Evolutionary conservation across 306 rosid species (phyloP), one percentile per base, ranked within the genome.

Genomic region (Malus asiatica): DNA sequence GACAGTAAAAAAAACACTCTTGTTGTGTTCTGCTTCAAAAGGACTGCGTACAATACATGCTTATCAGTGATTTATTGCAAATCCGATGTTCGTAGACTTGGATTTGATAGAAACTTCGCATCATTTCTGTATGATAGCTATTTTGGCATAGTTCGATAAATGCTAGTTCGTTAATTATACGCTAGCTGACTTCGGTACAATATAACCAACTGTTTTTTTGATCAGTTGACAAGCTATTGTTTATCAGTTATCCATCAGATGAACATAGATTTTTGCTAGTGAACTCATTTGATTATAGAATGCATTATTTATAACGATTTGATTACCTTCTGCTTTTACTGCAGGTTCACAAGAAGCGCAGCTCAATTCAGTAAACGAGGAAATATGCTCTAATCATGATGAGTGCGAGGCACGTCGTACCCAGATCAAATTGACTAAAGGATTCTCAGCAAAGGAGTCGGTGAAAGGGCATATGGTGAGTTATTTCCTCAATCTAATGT

Each of bases 391-490:
- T 53, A 86, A 96, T 79, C 99, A 96, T 82, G 96, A 85, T 58
- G 96, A 89, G 52, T 96, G 99, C 52, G 99, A 86, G 73, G 96
- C 91, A 70, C 97, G 98, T 76, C 68, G 84, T n/a, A 66, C 84
- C 23, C 96, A 84, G 76, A 86, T 96, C 78, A 93, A 90, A 77
- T 84, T 92, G 84, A 96, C 97, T 4, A 96, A 96, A 85, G 99
- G 99, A 72, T 96, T 96, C 85, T 76, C 96, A 38, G 98, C 99
- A 63, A 96, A 96, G 82, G 99, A 96, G 82, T 85, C 89, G 1
- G 89, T 93, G 77, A 96, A 89, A 80, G 97, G 96, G 76, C 99
- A 91, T 57, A 90, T 82, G 99, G 99, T 77, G 84, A 90, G 99
- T 87, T 82, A 57, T 83, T 81, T 77, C 76, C 77, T 77, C 84